Evolutionary conservation across 2,329 filamentous ascomycete species (phyloP).

Genomic region (Monilinia fructigena): DNA sequence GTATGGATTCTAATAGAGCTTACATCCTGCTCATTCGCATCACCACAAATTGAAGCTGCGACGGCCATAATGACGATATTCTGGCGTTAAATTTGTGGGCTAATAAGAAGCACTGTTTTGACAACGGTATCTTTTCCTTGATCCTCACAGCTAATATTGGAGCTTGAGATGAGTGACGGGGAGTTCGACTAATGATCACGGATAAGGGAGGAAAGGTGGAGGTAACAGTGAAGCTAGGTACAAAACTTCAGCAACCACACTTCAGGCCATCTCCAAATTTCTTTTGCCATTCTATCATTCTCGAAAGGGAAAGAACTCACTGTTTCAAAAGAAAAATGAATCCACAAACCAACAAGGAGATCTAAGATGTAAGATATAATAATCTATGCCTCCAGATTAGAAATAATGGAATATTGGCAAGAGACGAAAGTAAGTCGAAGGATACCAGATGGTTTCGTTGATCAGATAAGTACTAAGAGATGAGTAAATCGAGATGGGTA

Average conservation of each 20-base stretch:
- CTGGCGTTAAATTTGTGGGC: neutral
- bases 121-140: neutral
- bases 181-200: too few species aligned
- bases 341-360: neutral
- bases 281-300: neutral
- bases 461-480: neutral
- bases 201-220: neutral
- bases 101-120: neutral
- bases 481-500: neutral
- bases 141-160: neutral
- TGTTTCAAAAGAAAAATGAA: neutral
- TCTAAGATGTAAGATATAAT: neutral
- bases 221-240: neutral
- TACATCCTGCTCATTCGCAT: slow-evolving; percentile 22
- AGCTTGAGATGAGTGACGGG: neutral
- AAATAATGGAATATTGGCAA: neutral
- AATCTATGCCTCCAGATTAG: neutral
- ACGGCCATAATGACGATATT: slow-evolving; percentile 15
- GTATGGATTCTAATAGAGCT: neutral
- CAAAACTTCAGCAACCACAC: neutral
- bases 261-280: neutral
- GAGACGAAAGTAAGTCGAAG: neutral
- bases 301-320: neutral
- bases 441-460: neutral
- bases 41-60: slow-evolving; percentile 19